phyloP scores from a whole-genome alignment of 192 early-diverging fungal species.

The Coemansia sp. region DNA sequence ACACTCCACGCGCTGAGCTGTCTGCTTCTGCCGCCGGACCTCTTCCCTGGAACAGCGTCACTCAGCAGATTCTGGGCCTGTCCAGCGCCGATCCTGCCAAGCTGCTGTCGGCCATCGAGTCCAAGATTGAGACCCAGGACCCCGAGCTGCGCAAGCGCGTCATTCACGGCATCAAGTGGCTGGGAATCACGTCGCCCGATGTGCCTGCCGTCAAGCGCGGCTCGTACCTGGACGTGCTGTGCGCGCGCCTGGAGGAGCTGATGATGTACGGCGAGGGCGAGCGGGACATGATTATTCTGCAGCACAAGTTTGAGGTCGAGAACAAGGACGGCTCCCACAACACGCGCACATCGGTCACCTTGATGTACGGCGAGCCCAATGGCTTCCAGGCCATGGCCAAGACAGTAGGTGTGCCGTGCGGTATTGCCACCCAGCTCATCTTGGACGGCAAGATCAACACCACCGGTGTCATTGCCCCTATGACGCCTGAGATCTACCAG shows the following conservation, averaged over 20 bases:
- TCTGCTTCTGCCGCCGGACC: conserved; percentile 48
- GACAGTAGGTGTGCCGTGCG: conserved; percentile 95
- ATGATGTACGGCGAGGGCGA: conserved; percentile 91
- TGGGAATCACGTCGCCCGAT: conserved; percentile 79
- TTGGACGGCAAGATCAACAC: conserved; percentile 76
- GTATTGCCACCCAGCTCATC: conserved; percentile 90
- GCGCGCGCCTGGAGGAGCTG: conserved; percentile 93
- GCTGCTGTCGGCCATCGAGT: conserved; percentile 61
- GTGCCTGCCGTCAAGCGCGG: conserved; percentile 64
- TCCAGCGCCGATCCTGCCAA: conserved; percentile 34
- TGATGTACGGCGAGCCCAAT: conserved; percentile 88
- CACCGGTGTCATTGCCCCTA: conserved; percentile 91
- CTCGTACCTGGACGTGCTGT: conserved; percentile 86
- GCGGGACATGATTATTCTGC: conserved; percentile 96
- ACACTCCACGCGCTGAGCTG: conserved; percentile 64
- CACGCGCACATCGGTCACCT: conserved; percentile 87
- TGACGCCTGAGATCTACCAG: conserved; percentile 83
- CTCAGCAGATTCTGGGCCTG: conserved; percentile 57
- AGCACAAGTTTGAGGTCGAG: conserved; percentile 96
- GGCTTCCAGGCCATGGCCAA: conserved; percentile 95
- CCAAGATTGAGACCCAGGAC: conserved; percentile 64
- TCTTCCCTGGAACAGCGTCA: conserved; percentile 76
- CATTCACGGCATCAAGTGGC: conserved; percentile 76
- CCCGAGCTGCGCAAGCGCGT: conserved; percentile 58
- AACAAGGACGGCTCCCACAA: conserved; percentile 80